Conservation (phyloP, 331 rosid genomes). For the Acacia concinna region DNA sequence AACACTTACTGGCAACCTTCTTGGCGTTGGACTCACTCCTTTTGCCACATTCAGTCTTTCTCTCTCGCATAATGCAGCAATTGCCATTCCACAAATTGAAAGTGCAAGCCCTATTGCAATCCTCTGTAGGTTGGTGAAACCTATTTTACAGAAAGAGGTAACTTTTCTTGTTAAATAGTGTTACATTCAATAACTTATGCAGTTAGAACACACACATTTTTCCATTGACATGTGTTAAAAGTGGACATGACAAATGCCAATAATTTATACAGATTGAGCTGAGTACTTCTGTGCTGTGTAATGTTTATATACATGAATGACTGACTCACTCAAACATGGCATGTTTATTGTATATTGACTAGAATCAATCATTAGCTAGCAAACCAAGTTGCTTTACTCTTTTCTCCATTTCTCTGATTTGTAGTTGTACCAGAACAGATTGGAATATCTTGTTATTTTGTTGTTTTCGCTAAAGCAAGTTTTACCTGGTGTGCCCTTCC, state of each 20-base stretch:
- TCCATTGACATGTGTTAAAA: no score
- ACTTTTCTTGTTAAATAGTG: not conserved
- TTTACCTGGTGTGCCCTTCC: conserved; percentile 72
- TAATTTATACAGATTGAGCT: no score
- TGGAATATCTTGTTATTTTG: not conserved
- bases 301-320: no score
- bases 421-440: not conserved
- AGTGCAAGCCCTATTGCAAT: not conserved
- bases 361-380: not conserved
- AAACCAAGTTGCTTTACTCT: not conserved
- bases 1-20: not conserved
- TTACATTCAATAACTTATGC: not conserved
- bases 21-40: not conserved
- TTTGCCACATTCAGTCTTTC: not conserved
- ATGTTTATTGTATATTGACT: not conserved
- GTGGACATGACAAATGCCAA: no score
- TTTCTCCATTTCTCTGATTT: not conserved
- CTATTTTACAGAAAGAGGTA: not conserved
- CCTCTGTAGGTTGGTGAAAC: not conserved
- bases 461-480: not conserved
- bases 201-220: no score
- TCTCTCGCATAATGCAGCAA: not conserved
- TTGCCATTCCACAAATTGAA: not conserved
- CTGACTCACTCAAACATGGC: no score
- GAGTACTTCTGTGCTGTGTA: no score